phyloP scores from a whole-genome alignment of 345 rosid genomes.

The Gossypioides kirkii region DNA sequence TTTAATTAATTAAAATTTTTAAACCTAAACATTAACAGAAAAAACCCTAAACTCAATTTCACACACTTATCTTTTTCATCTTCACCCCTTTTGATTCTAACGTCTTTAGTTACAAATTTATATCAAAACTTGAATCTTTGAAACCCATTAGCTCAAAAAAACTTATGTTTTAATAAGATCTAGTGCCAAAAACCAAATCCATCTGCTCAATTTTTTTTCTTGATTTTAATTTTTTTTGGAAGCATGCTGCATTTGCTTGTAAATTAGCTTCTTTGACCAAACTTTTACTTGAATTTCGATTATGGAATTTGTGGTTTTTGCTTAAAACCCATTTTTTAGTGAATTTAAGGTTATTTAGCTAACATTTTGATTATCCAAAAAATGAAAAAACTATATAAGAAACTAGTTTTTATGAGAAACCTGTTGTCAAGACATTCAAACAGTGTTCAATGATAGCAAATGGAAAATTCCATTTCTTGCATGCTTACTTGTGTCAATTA shows the following conservation, averaged over 20 bases:
- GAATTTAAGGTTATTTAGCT: background rate
- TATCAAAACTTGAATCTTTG: too few species aligned
- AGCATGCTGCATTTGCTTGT: background rate
- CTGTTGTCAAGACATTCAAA: slow-evolving; percentile 46
- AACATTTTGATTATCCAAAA: slow-evolving; percentile 9
- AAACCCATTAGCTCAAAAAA: too few species aligned
- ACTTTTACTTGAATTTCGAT: background rate
- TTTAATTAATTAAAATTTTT: too few species aligned
- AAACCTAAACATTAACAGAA: too few species aligned
- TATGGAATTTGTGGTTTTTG: background rate
- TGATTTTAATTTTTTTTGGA: background rate
- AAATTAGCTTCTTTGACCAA: background rate
- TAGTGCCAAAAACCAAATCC: background rate
- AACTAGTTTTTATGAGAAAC: slow-evolving; percentile 32
- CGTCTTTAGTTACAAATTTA: too few species aligned
- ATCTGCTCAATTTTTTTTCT: background rate
- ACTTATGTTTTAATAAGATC: background rate
- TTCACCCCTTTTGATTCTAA: too few species aligned
- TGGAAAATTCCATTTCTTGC: slow-evolving; percentile 81
- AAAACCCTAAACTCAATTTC: too few species aligned
- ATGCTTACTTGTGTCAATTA: slow-evolving; percentile 65
- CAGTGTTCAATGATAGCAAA: slow-evolving; percentile 62
- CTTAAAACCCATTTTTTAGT: too few species aligned
- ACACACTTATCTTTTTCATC: too few species aligned
- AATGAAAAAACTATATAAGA: slow-evolving; percentile 49